Conservation (phyloP, 805 yeast genomes). For the Kazachstania kunashirensis region DNA sequence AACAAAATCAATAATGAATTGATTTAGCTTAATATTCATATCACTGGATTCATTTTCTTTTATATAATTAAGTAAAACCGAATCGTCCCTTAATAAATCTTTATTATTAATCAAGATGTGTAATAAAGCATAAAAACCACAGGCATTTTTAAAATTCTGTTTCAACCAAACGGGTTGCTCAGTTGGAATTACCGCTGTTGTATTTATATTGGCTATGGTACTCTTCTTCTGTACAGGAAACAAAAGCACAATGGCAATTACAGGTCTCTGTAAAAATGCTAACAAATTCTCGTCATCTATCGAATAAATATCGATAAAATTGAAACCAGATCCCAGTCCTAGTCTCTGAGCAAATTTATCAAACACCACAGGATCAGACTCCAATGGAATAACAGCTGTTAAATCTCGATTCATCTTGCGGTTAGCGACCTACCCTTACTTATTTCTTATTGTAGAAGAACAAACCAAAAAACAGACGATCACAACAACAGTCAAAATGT, state of each 20-base stretch:
- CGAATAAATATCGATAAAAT: constrained; percentile 75
- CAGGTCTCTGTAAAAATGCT: constrained; percentile 74
- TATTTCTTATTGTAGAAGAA: no score
- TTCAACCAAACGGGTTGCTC: constrained; percentile 53
- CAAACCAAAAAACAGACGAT: no score
- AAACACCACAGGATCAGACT: constrained; percentile 82
- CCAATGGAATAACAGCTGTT: constrained; percentile 67
- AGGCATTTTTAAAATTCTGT: constrained; percentile 79
- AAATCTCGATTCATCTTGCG: constrained; percentile 9
- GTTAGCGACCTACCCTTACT: no score
- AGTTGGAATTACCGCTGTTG: neutral
- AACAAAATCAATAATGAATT: constrained; percentile 20
- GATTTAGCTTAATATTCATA: constrained; percentile 9
- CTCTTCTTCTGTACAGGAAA: constrained; percentile 59
- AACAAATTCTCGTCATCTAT: constrained; percentile 75
- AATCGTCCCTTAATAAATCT: constrained; percentile 16
- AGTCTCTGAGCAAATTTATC: constrained; percentile 54
- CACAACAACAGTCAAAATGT: no score
- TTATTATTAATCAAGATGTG: constrained; percentile 44
- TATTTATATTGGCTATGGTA: constrained; percentile 45
- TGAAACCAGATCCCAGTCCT: constrained; percentile 52
- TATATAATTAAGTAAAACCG: constrained; percentile 16
- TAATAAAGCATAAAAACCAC: constrained; percentile 84
- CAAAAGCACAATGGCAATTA: constrained; percentile 61
- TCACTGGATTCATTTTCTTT: constrained; percentile 37